Percentiles rank a stretch among this genome's conserved stretches.
phyloP scores from a whole-genome alignment of 805 yeast species.

The Nadsonia fulvescens region DNA sequence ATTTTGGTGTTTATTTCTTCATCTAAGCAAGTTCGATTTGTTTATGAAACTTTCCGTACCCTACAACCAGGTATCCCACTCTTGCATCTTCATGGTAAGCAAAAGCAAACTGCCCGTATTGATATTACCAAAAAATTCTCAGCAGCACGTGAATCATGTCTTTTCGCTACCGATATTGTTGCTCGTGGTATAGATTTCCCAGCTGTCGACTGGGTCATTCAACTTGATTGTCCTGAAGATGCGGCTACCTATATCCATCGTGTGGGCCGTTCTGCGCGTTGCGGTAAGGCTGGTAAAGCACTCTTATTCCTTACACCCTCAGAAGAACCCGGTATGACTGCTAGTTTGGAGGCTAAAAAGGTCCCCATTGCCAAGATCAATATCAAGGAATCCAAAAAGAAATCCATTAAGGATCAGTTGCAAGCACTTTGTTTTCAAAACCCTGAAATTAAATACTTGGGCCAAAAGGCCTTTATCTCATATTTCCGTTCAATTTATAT shows the following conservation, averaged over 20 bases:
- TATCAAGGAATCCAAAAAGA: constrained; percentile 55
- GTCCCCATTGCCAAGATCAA: constrained; percentile 58
- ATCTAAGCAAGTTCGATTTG: constrained; percentile 79
- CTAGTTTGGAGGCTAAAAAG: constrained; percentile 38
- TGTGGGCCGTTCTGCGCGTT: constrained; percentile 80
- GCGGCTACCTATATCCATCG: constrained; percentile 77
- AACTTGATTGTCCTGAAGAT: constrained; percentile 83
- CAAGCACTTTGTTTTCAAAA: constrained; percentile 84
- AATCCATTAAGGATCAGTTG: constrained; percentile 61
- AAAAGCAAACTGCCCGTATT: constrained; percentile 73
- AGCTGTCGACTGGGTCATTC: constrained; percentile 88
- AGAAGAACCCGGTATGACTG: constrained; percentile 64
- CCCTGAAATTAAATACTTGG: constrained; percentile 81
- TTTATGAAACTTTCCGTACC: constrained; percentile 71
- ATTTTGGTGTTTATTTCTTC: constrained; percentile 73
- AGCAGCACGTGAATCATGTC: constrained; percentile 59
- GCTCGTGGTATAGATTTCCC: constrained; percentile 90
- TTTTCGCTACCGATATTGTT: constrained; percentile 80
- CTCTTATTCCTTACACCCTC: constrained; percentile 66
- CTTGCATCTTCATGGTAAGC: constrained; percentile 74
- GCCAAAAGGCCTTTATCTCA: constrained; percentile 89
- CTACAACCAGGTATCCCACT: constrained; percentile 85
- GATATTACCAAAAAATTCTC: constrained; percentile 69
- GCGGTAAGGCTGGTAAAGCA: constrained; percentile 70
- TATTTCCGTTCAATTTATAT: constrained; percentile 71